Evolutionary conservation across 768 basidiomycete species (phyloP), one percentile per base, ranked within the genome.

Genomic region (Agrocybe praecox): DNA sequence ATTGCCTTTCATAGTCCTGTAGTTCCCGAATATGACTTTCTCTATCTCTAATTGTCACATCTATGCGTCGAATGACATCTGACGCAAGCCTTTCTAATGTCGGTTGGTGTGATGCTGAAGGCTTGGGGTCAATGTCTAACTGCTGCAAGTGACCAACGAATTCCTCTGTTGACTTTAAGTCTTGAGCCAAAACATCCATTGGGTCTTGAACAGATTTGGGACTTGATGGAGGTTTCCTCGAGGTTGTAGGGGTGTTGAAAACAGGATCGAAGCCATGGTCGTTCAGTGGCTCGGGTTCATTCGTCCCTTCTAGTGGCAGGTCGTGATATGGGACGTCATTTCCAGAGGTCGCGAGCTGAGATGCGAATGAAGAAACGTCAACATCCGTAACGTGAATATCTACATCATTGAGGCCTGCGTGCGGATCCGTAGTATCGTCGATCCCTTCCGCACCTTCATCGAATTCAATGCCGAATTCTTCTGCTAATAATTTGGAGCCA

Each of bases 381-480:
- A 62, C 56, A 43, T 72, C 74, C 14, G 67, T 65, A 12, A 72
- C 65, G 26, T 64, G 60, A 34, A 73, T 69, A 19, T 74, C 71
- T 7, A 70, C 60, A 18, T 68, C 69, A 55, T 72, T 69, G 17
- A 59, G 48, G 21, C 65, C 60, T 51, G 71, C 63, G 50, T 61
- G 67, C 19, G 55, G 62, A 34, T 42, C 53, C 34, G 57, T 22
- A 55, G 56, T 55, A 23, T 82, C 83, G 66, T 90, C 92, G 54
- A 89, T 90, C 36, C 89, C 90, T 72, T 92, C 90, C 24, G 89
- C 89, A 45, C 89, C 91, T 67, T 92, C 90, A 59, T 94, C 92
- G 61, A 90, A 93, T 66, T 94, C 92, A 59, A 94, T 88, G 10
- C 92, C 92, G 60, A 94, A 91, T 70, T 94, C 93, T 72, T 94